Evolutionary conservation across 163 green algal genomes (phyloP).

Genomic region (Scenedesmus sp.): DNA sequence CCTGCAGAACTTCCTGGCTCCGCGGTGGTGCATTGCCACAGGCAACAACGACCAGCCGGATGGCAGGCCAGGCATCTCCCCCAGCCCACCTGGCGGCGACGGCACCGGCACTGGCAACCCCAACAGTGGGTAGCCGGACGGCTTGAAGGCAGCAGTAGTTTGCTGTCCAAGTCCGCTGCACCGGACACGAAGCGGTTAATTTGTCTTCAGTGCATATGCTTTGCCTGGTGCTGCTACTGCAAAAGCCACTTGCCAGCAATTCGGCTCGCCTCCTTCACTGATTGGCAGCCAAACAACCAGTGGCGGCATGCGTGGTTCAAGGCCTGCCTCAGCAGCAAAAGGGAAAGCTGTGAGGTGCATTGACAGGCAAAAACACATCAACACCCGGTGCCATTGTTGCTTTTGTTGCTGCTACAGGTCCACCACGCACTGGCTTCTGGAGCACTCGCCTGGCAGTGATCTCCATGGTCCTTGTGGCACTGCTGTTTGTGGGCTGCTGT

Average conservation of each 20-base stretch:
- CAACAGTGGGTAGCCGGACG: not conserved
- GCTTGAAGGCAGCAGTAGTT: not conserved
- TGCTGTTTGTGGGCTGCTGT: slow-evolving; percentile 1
- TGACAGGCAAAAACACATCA: no score
- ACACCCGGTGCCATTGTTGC: not conserved
- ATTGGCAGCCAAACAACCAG: no score
- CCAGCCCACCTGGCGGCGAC: not conserved
- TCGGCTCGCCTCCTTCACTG: no score
- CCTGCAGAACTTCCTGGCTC: slow-evolving; percentile 19
- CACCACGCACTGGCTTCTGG: slow-evolving; percentile 11
- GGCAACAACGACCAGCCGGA: not conserved
- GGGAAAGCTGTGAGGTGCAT: no score
- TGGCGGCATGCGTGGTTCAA: no score
- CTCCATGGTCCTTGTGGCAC: not conserved
- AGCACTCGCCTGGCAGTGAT: slow-evolving; percentile 21
- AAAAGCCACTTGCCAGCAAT: no score
- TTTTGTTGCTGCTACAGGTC: not conserved
- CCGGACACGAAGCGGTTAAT: not conserved
- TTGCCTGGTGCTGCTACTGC: no score
- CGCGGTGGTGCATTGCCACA: slow-evolving; percentile 12
- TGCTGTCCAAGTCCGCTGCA: not conserved
- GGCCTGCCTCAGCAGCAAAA: no score
- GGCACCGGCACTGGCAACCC: not conserved
- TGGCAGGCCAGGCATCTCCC: slow-evolving; percentile 30
- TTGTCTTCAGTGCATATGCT: no score